Evolutionary conservation across 441 rosid genomes (phyloP), one percentile per base, ranked within the genome.

Genomic region (Corymbia calophylla): DNA sequence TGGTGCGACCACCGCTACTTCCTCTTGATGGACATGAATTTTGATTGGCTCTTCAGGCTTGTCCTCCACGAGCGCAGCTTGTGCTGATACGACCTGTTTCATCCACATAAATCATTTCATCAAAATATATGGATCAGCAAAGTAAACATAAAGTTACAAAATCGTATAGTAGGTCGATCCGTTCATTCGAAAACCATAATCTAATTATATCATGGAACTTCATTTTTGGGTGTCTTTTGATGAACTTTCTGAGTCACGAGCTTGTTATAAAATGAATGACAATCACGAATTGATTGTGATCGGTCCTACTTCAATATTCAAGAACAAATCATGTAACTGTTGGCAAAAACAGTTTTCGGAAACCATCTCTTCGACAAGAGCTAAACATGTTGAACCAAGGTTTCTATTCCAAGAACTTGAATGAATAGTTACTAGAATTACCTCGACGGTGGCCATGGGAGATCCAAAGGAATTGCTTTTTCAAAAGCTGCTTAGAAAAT

Each of bases 401-500:
- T 23, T 39, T 77, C n/a, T 11, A 73, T 23, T 39, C 84, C 27
- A 44, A 21, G n/a, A 77, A 39, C 84, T 11, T 39, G 18, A 29
- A 27, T 32, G 77, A 56, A 31, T 48, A 81, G 58, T 31, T 31
- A 51, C 6, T 87, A 19, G 27, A 87, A 44, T 29, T 89, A 90
- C 91, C 91, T 90, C 82, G 87, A 25, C 91, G 60, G 91, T 90
- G 87, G 91, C 91, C 91, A 90, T 90, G 35, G 86, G 89, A 31
- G 14, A 27, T 56, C 54, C 25, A 19, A 21, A 32, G 16, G 77
- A 56, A 7, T 17, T 49, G 39, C 49, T 32, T 31, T 9, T 8
- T 21, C n/a, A 11, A 85, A 56, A 81, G 73, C 17, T 48, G 51
- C 54, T 88, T 27, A 39, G 55, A 9, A 29, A 54, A 31, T 39